Evolutionary conservation across 2,329 filamentous ascomycete species (phyloP), one percentile per base, ranked within the genome.

Genomic region (Aspergillus clavatus): DNA sequence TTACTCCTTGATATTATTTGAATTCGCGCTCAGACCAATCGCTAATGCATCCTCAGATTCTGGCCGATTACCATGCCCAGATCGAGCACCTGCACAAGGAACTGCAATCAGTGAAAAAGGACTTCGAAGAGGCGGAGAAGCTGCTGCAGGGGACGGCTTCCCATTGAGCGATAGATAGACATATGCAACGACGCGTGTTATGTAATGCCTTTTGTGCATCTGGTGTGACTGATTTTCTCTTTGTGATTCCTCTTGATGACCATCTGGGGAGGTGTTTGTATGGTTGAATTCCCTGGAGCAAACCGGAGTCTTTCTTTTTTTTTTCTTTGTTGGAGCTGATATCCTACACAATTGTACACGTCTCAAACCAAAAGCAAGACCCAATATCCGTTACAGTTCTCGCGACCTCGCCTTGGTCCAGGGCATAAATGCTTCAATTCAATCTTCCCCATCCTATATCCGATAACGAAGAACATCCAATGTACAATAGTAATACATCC

Each of bases 51-150:
- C 27, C 19, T 21, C 46, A 77, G 74, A 73, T 75, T 48, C 62
- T 77, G 43, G 72, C 74, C 49, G 71, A 74, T 46, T 76, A 76
- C 53, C 69, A 73, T 42, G 64, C 68, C 18, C 74, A 77, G 54
- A 69, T 77, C 43, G 67, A 75, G 53, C 80, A 83, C 63, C 66
- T 84, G 48, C 75, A 77, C 52, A 81, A 81, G 60, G 80, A 83
- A 68, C 60, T 84, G 46, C 74, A 72, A 36, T 71, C 78, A 21
- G 73, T 82, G 43, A 75, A 75, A 60, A 76, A 77, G 54, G 81
- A 84, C 50, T 81, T 78, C 47, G 72, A 74, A 23, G 76, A 77
- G 50, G 79, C 78, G 65, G 72, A 81, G 51, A 65, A 66, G 46
- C 51, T n/a, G n/a, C 61, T 18, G 56, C n/a, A 56, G 28, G 57